Evolutionary conservation across 805 yeast genomes (phyloP), one percentile per base, ranked within the genome.

Genomic region (Ogataea populi-albae): DNA sequence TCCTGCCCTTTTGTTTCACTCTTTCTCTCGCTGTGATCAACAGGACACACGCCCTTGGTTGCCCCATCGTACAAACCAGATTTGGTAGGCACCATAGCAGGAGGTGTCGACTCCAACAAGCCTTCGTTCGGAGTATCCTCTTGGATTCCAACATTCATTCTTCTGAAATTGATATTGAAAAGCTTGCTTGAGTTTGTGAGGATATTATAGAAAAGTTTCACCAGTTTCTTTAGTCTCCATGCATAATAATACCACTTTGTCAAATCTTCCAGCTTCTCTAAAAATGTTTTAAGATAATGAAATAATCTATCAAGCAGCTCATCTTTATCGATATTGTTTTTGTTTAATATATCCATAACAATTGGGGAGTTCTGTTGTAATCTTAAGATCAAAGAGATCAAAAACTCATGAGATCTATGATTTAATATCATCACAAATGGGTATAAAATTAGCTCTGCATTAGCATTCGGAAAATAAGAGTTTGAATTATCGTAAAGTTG

Each of bases 351-450:
- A 28, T 61, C 65, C 40, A 53, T 47, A 12, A 60, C 47, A 1
- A 62, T 37, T 1, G 66, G 64, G 4, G 64, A 59, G 31, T 48
- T 54, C 38, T 62, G 66, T 35, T 63, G 67, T 34, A 63, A 62
- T 50, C 81, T 64, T 34, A 76, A 47, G 17, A 75, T 68, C 46
- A 76, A 52, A 27, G 79, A 74, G n/a, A 76, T 75, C 56, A 76
- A 62, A 46, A 76, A 75, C 45, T 75, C 79, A 49, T 73, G 65
- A 4, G 80, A 70, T 44, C 81, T 62, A 45, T 75, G 79, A 39
- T 78, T 77, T 24, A 72, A 61, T 33, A 74, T 67, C 49, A 76
- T 51, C 49, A 76, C 60, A 43, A 64, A 65, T 9, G 80, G 81
- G 17, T 72, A 63, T 10, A 73, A 43, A 6, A 73, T 53, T 37